These are phyloP conservation scores for Orbilia oligospora DNA, from an alignment of 2,329 filamentous ascomycete species.

Conservation along the genomic window DNA sequence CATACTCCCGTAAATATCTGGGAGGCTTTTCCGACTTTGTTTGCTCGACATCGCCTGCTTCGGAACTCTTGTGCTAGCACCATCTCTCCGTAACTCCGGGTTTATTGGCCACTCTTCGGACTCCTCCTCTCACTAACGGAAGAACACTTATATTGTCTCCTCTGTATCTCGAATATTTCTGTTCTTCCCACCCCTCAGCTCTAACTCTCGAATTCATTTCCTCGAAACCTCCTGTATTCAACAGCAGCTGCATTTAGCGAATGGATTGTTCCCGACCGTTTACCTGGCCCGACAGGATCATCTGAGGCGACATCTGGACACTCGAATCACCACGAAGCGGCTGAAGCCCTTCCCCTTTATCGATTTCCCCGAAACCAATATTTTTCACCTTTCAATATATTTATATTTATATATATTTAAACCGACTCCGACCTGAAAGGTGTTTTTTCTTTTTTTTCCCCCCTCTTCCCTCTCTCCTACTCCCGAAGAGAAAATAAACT, in stretches of 20 bases:
- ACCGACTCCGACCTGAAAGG: background rate
- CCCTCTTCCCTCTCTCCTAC: constrained; percentile 4
- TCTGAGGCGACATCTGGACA: constrained; percentile 44
- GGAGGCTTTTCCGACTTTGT: constrained; percentile 46
- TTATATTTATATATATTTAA: background rate
- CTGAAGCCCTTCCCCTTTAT: constrained; percentile 36
- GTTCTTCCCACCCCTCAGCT: constrained; percentile 35
- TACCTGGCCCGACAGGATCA: constrained; percentile 50
- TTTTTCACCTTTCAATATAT: constrained; percentile 1
- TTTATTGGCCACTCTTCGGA: constrained; percentile 50
- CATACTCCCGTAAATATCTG: constrained; percentile 35
- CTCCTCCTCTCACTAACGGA: constrained; percentile 53
- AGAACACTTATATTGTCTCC: constrained; percentile 30
- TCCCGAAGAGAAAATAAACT: constrained; percentile 4
- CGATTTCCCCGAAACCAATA: constrained; percentile 2
- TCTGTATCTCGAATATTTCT: constrained; percentile 26
- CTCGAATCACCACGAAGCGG: constrained; percentile 19
- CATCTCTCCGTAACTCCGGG: constrained; percentile 55
- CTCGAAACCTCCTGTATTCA: constrained; percentile 32
- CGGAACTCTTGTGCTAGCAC: constrained; percentile 40
- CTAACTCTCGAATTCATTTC: constrained; percentile 11
- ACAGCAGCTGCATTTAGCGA: constrained; percentile 45
- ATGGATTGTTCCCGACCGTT: constrained; percentile 56
- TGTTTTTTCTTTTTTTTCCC: background rate
- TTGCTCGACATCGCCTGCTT: constrained; percentile 53